A percentile compares a stretch with the other conserved stretches of the same genome.
Evolutionary conservation across 75 land plant genomes (phyloP).

Genomic region (Gnetum montanum): DNA sequence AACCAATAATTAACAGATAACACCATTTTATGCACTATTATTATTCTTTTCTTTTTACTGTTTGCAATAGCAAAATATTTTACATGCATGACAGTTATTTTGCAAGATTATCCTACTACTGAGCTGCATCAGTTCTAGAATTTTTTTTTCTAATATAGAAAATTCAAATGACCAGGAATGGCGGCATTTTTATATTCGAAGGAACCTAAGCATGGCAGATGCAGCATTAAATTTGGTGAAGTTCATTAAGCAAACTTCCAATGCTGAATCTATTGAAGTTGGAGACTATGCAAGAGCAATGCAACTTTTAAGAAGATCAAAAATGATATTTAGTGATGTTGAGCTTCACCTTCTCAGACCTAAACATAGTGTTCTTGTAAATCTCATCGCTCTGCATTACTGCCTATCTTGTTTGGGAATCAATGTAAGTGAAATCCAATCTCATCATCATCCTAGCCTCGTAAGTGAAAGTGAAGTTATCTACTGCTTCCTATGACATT

Average conservation of each 20-base stretch:
- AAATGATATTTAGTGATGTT: constrained; percentile 55
- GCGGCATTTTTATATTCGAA: constrained; percentile 43
- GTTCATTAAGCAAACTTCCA: constrained; percentile 33
- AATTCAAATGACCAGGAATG: no score
- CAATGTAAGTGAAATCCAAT: constrained; percentile 28
- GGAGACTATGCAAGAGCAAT: constrained; percentile 68
- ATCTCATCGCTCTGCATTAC: constrained; percentile 80
- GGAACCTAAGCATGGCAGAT: constrained; percentile 47
- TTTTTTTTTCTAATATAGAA: no score
- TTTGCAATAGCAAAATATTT: no score
- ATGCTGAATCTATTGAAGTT: constrained; percentile 58
- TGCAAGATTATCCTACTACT: no score
- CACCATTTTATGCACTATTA: no score
- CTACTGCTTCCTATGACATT: no score
- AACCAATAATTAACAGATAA: no score
- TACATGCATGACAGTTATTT: no score
- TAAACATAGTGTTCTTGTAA: constrained; percentile 52
- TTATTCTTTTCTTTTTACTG: no score
- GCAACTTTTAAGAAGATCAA: constrained; percentile 16
- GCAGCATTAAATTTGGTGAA: constrained; percentile 30
- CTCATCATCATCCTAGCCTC: no score
- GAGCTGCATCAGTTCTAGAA: no score
- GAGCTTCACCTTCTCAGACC: constrained; percentile 50
- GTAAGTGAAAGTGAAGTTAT: background rate
- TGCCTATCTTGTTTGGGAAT: constrained; percentile 42